These are phyloP conservation scores for Aleurites moluccanus DNA, from an alignment of 441 rosid species.

Conservation along the genomic window DNA sequence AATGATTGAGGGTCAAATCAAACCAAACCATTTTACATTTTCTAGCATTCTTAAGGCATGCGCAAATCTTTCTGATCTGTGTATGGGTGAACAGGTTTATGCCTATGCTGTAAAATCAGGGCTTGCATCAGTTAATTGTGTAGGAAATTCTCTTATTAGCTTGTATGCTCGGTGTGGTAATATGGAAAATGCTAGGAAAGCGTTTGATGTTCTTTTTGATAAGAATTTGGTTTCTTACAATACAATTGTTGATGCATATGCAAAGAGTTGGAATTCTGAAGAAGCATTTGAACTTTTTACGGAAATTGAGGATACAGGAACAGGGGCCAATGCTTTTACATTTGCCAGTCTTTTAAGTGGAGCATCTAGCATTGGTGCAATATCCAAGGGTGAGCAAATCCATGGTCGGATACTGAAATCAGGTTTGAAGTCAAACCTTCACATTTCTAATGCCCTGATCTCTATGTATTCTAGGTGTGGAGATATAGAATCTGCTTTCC, in stretches of 20 bases:
- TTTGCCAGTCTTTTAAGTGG: slow-evolving; percentile 19
- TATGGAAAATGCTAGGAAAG: slow-evolving; percentile 59
- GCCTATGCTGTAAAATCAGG: slow-evolving; percentile 16
- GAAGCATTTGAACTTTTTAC: slow-evolving; percentile 15
- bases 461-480: slow-evolving; percentile 19
- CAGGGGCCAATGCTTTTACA: slow-evolving; percentile 8
- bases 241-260: slow-evolving; percentile 36
- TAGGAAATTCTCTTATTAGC: slow-evolving; percentile 49
- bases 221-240: slow-evolving; percentile 58
- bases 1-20: slow-evolving; percentile 13
- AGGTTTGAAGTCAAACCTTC: background rate
- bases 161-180: slow-evolving; percentile 52
- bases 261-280: slow-evolving; percentile 11
- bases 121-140: slow-evolving; percentile 15
- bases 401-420: slow-evolving; percentile 15
- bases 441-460: slow-evolving; percentile 12
- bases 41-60: slow-evolving; percentile 20
- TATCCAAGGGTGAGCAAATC: slow-evolving; percentile 17
- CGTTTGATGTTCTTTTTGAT: slow-evolving; percentile 56
- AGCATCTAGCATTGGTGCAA: slow-evolving; percentile 22
- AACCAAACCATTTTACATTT: slow-evolving; percentile 19
- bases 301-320: slow-evolving; percentile 17
- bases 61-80: slow-evolving; percentile 8
- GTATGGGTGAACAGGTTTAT: slow-evolving; percentile 9
- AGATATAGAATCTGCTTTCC: slow-evolving; percentile 17